Conservation (phyloP, 2,329 filamentous ascomycete genomes). For the Coniochaeta ligniaria region DNA sequence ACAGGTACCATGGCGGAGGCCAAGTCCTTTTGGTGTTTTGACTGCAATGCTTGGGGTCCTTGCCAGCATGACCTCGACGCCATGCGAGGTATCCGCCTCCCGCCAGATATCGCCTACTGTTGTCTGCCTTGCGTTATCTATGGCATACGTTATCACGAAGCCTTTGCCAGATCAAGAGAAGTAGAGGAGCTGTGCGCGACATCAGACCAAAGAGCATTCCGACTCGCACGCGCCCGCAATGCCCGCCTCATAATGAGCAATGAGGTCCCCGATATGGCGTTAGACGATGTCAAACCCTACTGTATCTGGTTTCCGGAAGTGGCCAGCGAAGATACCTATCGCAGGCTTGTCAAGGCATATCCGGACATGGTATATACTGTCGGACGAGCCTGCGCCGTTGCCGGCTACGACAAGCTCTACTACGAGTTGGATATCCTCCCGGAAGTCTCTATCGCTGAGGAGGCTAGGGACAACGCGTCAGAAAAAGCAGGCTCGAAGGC, state of each 20-base stretch:
- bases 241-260: conserved; percentile 10
- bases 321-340: conserved; percentile 23
- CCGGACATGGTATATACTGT: conserved; percentile 24
- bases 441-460: conserved; percentile 7
- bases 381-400: conserved; percentile 28
- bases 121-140: neutral
- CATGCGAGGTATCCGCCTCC: conserved; percentile 1
- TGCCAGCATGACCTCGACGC: conserved; percentile 1
- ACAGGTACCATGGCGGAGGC: neutral
- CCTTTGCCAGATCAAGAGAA: neutral
- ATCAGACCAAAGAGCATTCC: neutral
- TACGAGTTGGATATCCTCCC: conserved; percentile 7
- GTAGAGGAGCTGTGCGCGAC: neutral
- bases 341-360: conserved; percentile 20
- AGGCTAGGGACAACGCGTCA: conserved; percentile 5
- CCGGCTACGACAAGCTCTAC: conserved; percentile 26
- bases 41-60: neutral
- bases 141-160: conserved; percentile 3
- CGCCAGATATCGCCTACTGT: neutral
- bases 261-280: conserved; percentile 5
- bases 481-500: neutral
- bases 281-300: conserved; percentile 7
- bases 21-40: neutral
- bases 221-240: conserved; percentile 6
- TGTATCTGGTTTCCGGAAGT: conserved; percentile 9